Evolutionary conservation across 139 green algal species (phyloP).

Genomic region (Chlorella sp.): DNA sequence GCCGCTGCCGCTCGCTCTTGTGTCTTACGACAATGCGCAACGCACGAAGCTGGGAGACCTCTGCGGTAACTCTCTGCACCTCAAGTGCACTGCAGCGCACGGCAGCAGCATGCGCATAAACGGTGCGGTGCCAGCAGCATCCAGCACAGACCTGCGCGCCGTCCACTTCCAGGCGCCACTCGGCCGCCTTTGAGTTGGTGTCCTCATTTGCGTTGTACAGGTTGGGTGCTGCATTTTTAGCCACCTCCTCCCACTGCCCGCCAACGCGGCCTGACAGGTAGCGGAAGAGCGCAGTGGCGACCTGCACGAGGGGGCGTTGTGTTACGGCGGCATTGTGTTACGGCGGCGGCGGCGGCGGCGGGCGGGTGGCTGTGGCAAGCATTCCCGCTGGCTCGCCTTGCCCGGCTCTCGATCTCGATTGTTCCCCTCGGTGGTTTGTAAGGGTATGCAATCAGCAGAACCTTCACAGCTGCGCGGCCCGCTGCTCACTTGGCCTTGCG

Average conservation of each 20-base stretch:
- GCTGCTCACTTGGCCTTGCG: neutral
- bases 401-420: neutral
- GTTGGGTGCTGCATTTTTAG: slow-evolving; percentile 37
- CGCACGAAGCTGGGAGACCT: neutral
- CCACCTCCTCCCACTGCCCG: slow-evolving; percentile 68
- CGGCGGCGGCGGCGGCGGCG: neutral
- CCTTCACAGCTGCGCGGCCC: neutral
- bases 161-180: slow-evolving; percentile 65
- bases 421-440: neutral
- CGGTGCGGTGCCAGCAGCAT: neutral
- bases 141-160: slow-evolving; percentile 16
- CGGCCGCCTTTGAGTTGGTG: slow-evolving; percentile 13
- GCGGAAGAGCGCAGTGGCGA: slow-evolving; percentile 62
- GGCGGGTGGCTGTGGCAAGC: neutral
- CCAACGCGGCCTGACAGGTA: slow-evolving; percentile 53
- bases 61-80: no score
- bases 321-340: neutral
- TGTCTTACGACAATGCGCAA: neutral
- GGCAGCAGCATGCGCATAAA: neutral
- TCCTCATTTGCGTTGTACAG: slow-evolving; percentile 86
- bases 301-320: neutral
- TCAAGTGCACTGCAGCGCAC: no score
- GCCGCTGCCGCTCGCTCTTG: neutral
- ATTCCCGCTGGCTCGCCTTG: neutral
- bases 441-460: neutral